Evolutionary conservation across 345 rosid genomes (phyloP).

Genomic region (Alliaria petiolata): DNA sequence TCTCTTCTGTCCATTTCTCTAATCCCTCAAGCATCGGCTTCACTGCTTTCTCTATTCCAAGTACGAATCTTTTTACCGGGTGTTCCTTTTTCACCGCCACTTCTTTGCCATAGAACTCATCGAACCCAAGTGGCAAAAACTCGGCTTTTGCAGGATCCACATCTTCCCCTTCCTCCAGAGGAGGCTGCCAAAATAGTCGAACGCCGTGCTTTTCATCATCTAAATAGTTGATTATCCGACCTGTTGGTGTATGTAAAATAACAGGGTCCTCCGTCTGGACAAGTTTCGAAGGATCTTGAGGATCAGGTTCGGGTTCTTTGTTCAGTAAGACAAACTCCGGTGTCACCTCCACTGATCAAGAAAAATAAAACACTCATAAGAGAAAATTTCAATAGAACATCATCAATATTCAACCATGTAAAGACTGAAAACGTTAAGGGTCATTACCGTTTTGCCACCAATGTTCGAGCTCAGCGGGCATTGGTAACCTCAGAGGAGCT

Average conservation of each 20-base stretch:
- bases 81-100: slow-evolving; percentile 40
- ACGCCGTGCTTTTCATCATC: slow-evolving; percentile 87
- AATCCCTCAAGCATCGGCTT: slow-evolving; percentile 50
- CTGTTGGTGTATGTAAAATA: slow-evolving; percentile 77
- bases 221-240: slow-evolving; percentile 68
- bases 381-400: not conserved
- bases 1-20: slow-evolving; percentile 80
- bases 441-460: slow-evolving; percentile 79
- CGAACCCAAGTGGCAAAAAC: slow-evolving; percentile 88
- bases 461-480: slow-evolving; percentile 95
- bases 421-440: not conserved
- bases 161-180: slow-evolving; percentile 71
- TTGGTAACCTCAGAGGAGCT: slow-evolving; percentile 86
- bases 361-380: not conserved
- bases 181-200: slow-evolving; percentile 89
- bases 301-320: slow-evolving; percentile 87
- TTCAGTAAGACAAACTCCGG: slow-evolving; percentile 78
- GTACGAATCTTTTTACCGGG: slow-evolving; percentile 42
- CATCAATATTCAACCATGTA: slow-evolving; percentile 10
- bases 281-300: slow-evolving; percentile 73
- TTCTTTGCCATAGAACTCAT: slow-evolving; percentile 76
- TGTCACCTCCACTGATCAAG: slow-evolving; percentile 54
- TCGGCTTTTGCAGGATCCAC: slow-evolving; percentile 55
- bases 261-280: slow-evolving; percentile 71
- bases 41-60: slow-evolving; percentile 46